Conservation (phyloP, 805 yeast genomes). For the Hanseniaspora guilliermondii region DNA sequence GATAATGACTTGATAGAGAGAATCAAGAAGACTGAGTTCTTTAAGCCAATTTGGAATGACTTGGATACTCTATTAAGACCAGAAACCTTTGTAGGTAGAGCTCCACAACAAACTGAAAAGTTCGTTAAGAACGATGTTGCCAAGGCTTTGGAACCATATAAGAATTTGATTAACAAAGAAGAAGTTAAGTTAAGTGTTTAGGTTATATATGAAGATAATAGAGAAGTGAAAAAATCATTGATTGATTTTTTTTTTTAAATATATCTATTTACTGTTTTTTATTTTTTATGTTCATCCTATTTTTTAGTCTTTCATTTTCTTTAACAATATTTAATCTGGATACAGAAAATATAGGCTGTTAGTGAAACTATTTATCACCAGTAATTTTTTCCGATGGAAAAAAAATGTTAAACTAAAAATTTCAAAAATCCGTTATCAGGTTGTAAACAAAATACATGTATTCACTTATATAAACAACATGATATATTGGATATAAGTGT, state of each 20-base stretch:
- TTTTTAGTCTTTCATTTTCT: not conserved
- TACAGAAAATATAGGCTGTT: no score
- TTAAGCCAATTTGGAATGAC: conserved; percentile 78
- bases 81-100: conserved; percentile 91
- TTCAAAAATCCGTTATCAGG: no score
- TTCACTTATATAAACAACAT: not conserved
- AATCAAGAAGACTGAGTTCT: conserved; percentile 61
- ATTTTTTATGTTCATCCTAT: no score
- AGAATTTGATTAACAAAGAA: conserved; percentile 46
- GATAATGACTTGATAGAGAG: conserved; percentile 94
- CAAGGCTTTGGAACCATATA: conserved; percentile 61
- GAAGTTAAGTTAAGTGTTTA: conserved; percentile 72
- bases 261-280: no score
- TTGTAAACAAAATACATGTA: not conserved
- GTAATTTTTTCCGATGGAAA: not conserved
- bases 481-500: no score
- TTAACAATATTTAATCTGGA: not conserved
- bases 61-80: conserved; percentile 78
- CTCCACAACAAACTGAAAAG: conserved; percentile 94
- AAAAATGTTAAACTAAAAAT: not conserved
- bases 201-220: conserved; percentile 10
- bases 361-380: no score
- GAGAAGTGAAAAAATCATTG: not conserved
- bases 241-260: not conserved
- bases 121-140: conserved; percentile 77